Evolutionary conservation across 257 asterid species (phyloP).

Genomic region (Petunia secreta): DNA sequence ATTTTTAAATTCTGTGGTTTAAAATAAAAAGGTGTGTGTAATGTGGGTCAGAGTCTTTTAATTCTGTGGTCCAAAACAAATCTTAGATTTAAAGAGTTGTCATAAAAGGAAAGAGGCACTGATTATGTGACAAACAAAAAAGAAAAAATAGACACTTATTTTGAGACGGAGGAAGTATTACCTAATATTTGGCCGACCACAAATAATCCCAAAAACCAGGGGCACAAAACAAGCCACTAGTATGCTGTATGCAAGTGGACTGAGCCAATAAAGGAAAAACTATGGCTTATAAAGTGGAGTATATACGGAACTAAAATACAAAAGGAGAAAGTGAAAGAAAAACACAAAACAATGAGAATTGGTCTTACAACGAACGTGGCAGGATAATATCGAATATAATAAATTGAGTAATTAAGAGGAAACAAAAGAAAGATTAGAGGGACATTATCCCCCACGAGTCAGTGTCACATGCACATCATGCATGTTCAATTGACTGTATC

Average conservation of each 20-base stretch:
- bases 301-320: neutral
- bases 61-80: too few species aligned
- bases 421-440: neutral
- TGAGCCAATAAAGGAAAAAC: neutral
- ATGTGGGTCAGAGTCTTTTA: too few species aligned
- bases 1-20: too few species aligned
- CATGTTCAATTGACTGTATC: slow-evolving; percentile 27
- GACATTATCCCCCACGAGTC: slow-evolving; percentile 9
- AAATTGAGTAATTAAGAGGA: slow-evolving; percentile 4
- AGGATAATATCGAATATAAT: slow-evolving; percentile 38
- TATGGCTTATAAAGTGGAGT: neutral
- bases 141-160: too few species aligned
- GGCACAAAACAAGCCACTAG: neutral
- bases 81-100: too few species aligned
- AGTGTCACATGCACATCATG: slow-evolving; percentile 40
- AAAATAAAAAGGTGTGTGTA: too few species aligned
- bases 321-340: neutral
- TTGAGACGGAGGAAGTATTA: too few species aligned
- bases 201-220: neutral
- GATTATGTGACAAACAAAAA: too few species aligned
- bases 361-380: slow-evolving; percentile 24
- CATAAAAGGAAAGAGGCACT: too few species aligned
- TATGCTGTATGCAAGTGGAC: neutral
- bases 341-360: neutral
- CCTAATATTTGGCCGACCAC: too few species aligned